Percentiles rank a stretch among this genome's conserved stretches.
These are phyloP conservation scores for Pythium rhizo-oryzae DNA, from an alignment of 352 stramenopile genomes.

Conservation along the genomic window DNA sequence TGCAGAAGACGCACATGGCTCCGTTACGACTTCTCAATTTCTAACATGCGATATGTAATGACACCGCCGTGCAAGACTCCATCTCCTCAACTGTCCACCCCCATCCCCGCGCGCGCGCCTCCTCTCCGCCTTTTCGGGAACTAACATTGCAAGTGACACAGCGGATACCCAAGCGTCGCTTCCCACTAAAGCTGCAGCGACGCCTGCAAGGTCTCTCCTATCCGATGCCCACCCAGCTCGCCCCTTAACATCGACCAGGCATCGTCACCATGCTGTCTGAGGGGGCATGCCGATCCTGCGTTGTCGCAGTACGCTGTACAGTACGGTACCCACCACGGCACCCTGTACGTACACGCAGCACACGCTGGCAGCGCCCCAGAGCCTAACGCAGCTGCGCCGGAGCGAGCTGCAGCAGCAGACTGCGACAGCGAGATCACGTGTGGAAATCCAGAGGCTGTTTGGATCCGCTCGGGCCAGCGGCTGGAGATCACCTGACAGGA, in stretches of 20 bases:
- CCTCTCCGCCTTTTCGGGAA: neutral
- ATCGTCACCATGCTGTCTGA: neutral
- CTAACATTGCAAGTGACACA: too few relatives aligned
- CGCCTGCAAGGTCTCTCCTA: too few relatives aligned
- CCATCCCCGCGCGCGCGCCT: neutral
- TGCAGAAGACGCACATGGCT: neutral
- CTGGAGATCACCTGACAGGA: neutral
- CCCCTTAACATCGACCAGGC: neutral
- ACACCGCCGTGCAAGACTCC: neutral
- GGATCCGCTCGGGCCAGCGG: neutral
- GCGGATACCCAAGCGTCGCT: too few relatives aligned
- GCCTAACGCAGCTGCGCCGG: neutral
- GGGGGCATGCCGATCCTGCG: too few relatives aligned
- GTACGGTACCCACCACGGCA: neutral
- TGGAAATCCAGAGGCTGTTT: neutral
- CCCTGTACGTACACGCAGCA: slow-evolving; percentile 2
- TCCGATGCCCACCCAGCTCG: too few relatives aligned
- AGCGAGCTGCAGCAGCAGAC: neutral
- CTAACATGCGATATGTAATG: neutral
- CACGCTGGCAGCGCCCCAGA: neutral
- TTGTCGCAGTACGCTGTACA: too few relatives aligned
- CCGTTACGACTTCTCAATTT: neutral
- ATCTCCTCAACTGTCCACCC: slow-evolving; percentile 1
- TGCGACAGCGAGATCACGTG: neutral
- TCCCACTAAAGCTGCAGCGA: too few relatives aligned